Base-by-base conservation (phyloP, 2,329 filamentous ascomycete species). In the Botrytis squamosa region DNA sequence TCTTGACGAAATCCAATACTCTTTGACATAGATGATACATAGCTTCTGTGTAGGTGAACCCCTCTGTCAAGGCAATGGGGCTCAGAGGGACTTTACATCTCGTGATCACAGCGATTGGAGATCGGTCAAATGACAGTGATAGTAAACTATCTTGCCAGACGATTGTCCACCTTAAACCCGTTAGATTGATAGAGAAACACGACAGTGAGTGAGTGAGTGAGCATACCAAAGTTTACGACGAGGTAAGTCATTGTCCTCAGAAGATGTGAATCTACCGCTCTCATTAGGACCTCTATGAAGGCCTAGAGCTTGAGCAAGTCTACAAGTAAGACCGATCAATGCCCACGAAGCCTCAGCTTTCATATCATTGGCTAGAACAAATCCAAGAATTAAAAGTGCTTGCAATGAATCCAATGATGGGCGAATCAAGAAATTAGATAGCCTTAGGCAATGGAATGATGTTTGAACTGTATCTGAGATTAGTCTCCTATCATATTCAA, bases 341-440 rank as follows among this genome's bases (percentile, higher is more conserved):
- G 89, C 89, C 89, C 89, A 91, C 0, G 89, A 91, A 0, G 88
- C 89, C 78, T 91, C 89, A 1, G 89, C 89, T 78, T 91, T 91
- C 89, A 91, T 91, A 74, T 91, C 89, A 76, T 91, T 91, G 40
- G 91, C 83, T 3, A 91, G 83, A 3, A 90, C 89, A 75, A 91
- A 91, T 44, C 88, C 86, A 6, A 88, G 88, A 62, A 91, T 85
- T 1, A 91, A 83, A 59, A 91, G 82, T 1, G 89, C 89, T 79
- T 91, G 89, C 40, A 91, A 89, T 7, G 89, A 90, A 79, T 91
- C 89, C 57, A 91, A 85, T 0, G 90, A 91, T 2, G 89, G 89
- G 46, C 89, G 83, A 18, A 91, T 83, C 62, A 91, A 79, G 75
- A 91, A 91, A 75, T 91, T 91, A 8, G 88, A 88, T 0, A 91